Evolutionary conservation across 805 yeast species (phyloP).

Genomic region (Metschnikowia matae): DNA sequence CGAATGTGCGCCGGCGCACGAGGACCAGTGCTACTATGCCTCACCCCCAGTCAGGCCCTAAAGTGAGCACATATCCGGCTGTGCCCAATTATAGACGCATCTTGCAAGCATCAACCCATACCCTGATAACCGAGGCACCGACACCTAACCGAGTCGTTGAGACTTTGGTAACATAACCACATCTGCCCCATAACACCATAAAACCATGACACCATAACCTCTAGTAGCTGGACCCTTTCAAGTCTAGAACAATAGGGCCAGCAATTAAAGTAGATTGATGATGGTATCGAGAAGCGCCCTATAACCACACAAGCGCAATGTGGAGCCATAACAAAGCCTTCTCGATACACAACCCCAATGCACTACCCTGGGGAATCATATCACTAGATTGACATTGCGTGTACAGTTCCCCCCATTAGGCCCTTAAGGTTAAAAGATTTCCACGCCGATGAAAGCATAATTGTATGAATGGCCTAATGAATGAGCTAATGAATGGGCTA

Average conservation of each 20-base stretch:
- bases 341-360: neutral
- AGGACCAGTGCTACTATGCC: neutral
- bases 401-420: neutral
- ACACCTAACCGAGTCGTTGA: too few species aligned
- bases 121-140: neutral
- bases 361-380: too few species aligned
- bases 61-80: neutral
- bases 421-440: neutral
- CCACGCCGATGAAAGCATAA: neutral
- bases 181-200: too few species aligned
- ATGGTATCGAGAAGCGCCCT: too few species aligned
- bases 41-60: neutral
- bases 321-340: neutral
- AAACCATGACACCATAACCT: too few species aligned
- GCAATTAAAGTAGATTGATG: too few species aligned
- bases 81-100: neutral
- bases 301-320: neutral
- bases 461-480: neutral
- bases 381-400: neutral
- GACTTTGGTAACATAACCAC: neutral
- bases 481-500: neutral
- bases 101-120: neutral
- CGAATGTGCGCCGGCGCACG: neutral
- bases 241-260: too few species aligned
- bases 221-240: too few species aligned